These are phyloP conservation scores for Pleurotus sapidus DNA, from an alignment of 768 basidiomycete genomes.

Conservation along the genomic window DNA sequence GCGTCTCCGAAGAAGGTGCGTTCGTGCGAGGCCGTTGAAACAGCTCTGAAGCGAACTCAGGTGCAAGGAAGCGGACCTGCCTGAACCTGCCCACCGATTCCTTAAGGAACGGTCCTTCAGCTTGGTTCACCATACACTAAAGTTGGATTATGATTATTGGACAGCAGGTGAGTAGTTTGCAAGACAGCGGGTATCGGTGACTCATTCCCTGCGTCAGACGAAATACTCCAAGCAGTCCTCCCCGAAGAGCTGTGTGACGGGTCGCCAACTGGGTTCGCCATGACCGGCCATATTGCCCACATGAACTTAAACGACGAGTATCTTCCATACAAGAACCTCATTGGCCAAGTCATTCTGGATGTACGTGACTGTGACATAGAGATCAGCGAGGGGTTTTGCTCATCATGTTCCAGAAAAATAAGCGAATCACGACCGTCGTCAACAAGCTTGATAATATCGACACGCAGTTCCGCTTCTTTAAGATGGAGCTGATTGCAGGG, in stretches of 20 bases:
- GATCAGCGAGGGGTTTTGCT: neutral
- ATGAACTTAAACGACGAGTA: slow-evolving; percentile 90
- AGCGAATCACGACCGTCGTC: slow-evolving; percentile 79
- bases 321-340: slow-evolving; percentile 85
- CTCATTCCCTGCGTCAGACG: slow-evolving; percentile 47
- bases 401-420: slow-evolving; percentile 71
- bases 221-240: slow-evolving; percentile 78
- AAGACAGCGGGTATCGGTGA: neutral
- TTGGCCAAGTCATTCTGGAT: slow-evolving; percentile 91
- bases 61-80: slow-evolving; percentile 67
- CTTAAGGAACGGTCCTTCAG: slow-evolving; percentile 54
- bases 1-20: slow-evolving; percentile 59
- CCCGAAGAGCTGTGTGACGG: slow-evolving; percentile 77
- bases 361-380: slow-evolving; percentile 47
- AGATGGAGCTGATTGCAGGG: slow-evolving; percentile 96
- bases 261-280: slow-evolving; percentile 84
- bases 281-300: slow-evolving; percentile 92
- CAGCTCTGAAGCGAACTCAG: slow-evolving; percentile 16
- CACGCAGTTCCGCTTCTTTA: slow-evolving; percentile 85
- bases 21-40: slow-evolving; percentile 8
- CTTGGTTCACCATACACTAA: slow-evolving; percentile 55
- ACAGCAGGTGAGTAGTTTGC: slow-evolving; percentile 53
- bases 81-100: slow-evolving; percentile 50
- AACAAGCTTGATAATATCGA: slow-evolving; percentile 92
- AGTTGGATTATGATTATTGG: slow-evolving; percentile 88